phyloP scores from a whole-genome alignment of 1,284 basidiomycete genomes.

The Coniferiporia weirii region DNA sequence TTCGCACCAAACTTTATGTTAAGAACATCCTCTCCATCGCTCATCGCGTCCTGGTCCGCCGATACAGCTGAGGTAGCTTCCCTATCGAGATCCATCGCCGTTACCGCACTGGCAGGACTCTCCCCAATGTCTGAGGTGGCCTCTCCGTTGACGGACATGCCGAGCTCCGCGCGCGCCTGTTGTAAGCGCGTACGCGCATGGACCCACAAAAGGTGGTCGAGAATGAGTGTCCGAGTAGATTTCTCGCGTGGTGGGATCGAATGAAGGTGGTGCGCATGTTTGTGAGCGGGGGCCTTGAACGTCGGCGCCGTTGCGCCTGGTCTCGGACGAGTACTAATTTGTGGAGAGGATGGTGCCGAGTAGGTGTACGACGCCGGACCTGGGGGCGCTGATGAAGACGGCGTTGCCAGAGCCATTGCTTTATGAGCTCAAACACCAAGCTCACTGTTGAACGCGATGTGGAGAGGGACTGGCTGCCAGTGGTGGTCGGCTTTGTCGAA shows the following conservation, averaged over 20 bases:
- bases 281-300: conserved; percentile 60
- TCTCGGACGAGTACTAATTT: conserved; percentile 9
- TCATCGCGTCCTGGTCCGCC: conserved; percentile 49
- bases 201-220: conserved; percentile 80
- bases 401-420: conserved; percentile 1
- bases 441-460: background rate
- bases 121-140: conserved; percentile 49
- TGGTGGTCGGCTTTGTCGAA: background rate
- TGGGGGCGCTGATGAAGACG: conserved; percentile 5
- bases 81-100: conserved; percentile 58
- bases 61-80: conserved; percentile 36
- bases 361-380: conserved; percentile 9
- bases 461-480: background rate
- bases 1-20: conserved; percentile 18
- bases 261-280: conserved; percentile 68
- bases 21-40: conserved; percentile 41
- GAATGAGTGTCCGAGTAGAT: conserved; percentile 73
- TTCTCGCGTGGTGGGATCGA: conserved; percentile 75
- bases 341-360: conserved; percentile 13
- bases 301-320: conserved; percentile 8
- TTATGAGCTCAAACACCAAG: background rate
- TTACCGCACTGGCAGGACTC: conserved; percentile 68
- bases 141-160: conserved; percentile 73
- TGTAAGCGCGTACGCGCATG: conserved; percentile 75
- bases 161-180: conserved; percentile 73